Evolutionary conservation across 345 rosid species (phyloP), one percentile per base, ranked within the genome.

Genomic region (Hibiscus mutabilis): DNA sequence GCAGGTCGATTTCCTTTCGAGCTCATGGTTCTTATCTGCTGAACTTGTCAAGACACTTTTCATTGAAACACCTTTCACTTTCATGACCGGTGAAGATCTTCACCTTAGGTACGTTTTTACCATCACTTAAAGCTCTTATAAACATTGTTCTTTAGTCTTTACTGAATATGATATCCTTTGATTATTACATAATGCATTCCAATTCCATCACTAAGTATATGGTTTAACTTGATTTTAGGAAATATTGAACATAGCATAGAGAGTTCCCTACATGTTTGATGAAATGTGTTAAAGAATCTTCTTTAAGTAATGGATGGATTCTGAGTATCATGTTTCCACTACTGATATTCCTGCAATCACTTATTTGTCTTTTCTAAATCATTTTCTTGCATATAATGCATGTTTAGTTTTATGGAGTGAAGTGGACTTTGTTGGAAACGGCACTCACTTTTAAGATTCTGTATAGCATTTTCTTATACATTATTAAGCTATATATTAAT

Each of bases 21-120:
- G 99, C 75, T 95, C 99, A 0, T 95, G 99, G 99, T 95, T 95
- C 76, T 65, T 95, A 21, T 87, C 99, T 8, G 92, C 98, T 18
- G 97, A 90, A 77, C 94, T 92, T 33, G 91, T 95, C 3, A 95
- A 92, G 87, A 75, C 96, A 0, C 86, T 95, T 13, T 95, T 95
- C 83, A 88, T 87, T 7, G 99, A 95, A 60, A 87, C 86, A 0
- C 99, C 99, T 1, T 83, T 89, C 84, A 95, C 99, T 5, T 92
- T 95, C 86, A 76, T 80, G 77, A 95, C 99, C 0, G 99, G 99
- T 1, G 99, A 95, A 85, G 99, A 95, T 88, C 94, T 95, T 64
- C 99, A 95, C 75, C 85, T 95, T 10, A 95, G 99, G 99, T 90
- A 75, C 37, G 73, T 68, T 42, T 63, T 42, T 29, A 31, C 13